Conservation (phyloP, 2,329 filamentous ascomycete genomes). For the Acrodontium crateriforme region DNA sequence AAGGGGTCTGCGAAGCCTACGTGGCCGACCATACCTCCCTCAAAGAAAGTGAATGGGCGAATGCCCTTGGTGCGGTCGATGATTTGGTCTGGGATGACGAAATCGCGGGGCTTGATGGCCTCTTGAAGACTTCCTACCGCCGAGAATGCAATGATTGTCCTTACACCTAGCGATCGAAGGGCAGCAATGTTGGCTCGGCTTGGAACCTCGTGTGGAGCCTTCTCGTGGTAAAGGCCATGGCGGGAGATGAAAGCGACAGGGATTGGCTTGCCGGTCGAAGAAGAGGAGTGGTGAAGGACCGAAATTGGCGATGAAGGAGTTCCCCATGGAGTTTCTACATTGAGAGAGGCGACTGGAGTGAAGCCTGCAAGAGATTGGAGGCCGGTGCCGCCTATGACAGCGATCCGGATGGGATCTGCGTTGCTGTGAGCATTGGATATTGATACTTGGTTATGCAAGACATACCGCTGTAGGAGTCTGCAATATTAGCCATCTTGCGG, state of each 20-base stretch:
- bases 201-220: constrained; percentile 89
- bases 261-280: constrained; percentile 46
- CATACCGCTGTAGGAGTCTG: neutral
- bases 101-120: constrained; percentile 88
- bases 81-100: constrained; percentile 89
- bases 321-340: constrained; percentile 78
- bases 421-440: neutral
- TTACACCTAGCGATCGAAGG: constrained; percentile 77
- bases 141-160: constrained; percentile 84
- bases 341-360: constrained; percentile 66
- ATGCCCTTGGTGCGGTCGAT: constrained; percentile 96
- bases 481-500: constrained; percentile 1
- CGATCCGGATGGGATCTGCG: constrained; percentile 35
- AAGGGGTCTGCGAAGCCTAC: constrained; percentile 95
- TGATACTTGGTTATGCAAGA: neutral
- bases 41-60: constrained; percentile 90
- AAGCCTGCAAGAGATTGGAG: constrained; percentile 79
- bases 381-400: constrained; percentile 60
- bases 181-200: constrained; percentile 95
- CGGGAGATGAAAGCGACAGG: constrained; percentile 83
- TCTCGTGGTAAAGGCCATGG: constrained; percentile 77
- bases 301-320: constrained; percentile 61
- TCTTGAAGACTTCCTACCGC: constrained; percentile 88
- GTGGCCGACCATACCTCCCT: constrained; percentile 80
- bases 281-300: constrained; percentile 74